Evolutionary conservation across 768 basidiomycete species (phyloP), one percentile per base, ranked within the genome.

Genomic region (Paxillus involutus): DNA sequence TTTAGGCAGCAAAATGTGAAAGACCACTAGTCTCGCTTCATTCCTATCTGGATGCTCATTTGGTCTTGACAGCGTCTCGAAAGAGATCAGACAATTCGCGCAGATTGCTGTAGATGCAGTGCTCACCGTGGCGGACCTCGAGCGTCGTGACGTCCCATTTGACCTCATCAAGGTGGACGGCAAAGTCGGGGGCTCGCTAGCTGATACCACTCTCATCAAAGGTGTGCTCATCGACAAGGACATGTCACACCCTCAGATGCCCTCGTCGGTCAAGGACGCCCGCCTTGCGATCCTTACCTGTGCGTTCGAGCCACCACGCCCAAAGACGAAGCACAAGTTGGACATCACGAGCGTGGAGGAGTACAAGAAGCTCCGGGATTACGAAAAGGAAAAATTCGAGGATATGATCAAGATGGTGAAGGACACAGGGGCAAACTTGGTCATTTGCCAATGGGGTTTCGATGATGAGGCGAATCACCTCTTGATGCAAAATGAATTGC

Each of bases 401-500:
- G 89, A 94, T 67, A 99, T 99, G 97, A 98, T 99, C 72, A 88
- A 89, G 73, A 77, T 84, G 70, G 95, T 98, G 53, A 96, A 98
- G 71, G 88, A 96, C 63, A 90, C 95, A 14, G 97, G 97, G 36
- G 96, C 97, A 13, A 99, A 99, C 73, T 74, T 99, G 55, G 97
- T 99, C 60, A 98, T 99, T 63, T 99, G 97, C 73, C 97, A 99
- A 69, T 99, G 97, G 97, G 97, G 97, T 56, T 99, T 99, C 67
- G 97, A 99, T 68, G 97, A 99, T 66, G 97, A 99, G 74, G 97
- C 97, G 42, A 99, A 99, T 68, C 97, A 98, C 69, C 61, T 98
- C 63, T 73, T 99, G 59, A 94, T 98, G 92, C 94, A 97, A 77
- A 98, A 98, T 63, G 92, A 95, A 13, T 79, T 99, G 35, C 97